Percentiles rank a stretch among this genome's conserved stretches.
Conservation (phyloP, 345 rosid species). For the Populus davidiana region DNA sequence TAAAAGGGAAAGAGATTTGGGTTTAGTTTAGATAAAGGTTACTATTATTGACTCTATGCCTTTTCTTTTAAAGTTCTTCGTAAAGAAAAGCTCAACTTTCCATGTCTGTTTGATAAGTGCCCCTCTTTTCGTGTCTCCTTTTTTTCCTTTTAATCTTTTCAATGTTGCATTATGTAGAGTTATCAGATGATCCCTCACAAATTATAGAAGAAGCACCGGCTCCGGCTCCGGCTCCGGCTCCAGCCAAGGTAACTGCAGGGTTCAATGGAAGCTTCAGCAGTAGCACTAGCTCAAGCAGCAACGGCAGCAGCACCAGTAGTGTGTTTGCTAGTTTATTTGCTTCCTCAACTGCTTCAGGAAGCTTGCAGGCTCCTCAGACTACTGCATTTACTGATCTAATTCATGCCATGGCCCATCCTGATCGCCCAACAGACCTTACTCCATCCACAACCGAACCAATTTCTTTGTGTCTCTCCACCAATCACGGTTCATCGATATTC, state of each 20-base stretch:
- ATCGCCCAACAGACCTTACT: slow-evolving; percentile 34
- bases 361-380: slow-evolving; percentile 52
- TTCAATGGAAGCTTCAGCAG: slow-evolving; percentile 51
- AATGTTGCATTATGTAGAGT: slow-evolving; percentile 33
- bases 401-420: slow-evolving; percentile 38
- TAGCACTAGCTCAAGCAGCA: slow-evolving; percentile 47
- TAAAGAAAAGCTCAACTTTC: slow-evolving; percentile 29
- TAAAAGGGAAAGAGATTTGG: slow-evolving; percentile 19
- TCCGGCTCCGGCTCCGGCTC: background rate
- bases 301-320: slow-evolving; percentile 46
- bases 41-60: slow-evolving; percentile 28
- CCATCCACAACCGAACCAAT: slow-evolving; percentile 59
- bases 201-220: slow-evolving; percentile 43
- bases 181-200: slow-evolving; percentile 42
- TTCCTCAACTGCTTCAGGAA: slow-evolving; percentile 58
- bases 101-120: slow-evolving; percentile 8
- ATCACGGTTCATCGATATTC: slow-evolving; percentile 59
- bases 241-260: slow-evolving; percentile 21
- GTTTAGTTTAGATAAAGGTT: slow-evolving; percentile 30
- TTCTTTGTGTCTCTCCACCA: slow-evolving; percentile 78
- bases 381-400: slow-evolving; percentile 46
- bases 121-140: background rate
- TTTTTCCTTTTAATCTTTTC: slow-evolving; percentile 4
- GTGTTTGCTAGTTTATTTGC: slow-evolving; percentile 71
- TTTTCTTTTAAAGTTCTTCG: slow-evolving; percentile 25